Evolutionary conservation across 495 filamentous ascomycete genomes (phyloP).

Genomic region (Penicillium crystallinum): DNA sequence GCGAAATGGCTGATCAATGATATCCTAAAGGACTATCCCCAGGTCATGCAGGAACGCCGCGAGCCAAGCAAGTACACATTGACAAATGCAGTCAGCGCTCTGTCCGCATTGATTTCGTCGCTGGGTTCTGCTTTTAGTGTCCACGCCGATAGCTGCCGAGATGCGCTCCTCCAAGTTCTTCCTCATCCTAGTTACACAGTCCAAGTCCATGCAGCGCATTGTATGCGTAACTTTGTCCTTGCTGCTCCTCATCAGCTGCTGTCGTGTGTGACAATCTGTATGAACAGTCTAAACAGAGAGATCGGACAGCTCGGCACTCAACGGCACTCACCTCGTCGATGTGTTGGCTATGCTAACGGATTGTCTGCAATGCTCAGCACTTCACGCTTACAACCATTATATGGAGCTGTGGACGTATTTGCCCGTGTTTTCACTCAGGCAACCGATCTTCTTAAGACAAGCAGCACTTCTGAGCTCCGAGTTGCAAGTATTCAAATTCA

Average conservation of each 20-base stretch:
- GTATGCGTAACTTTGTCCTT: constrained; percentile 78
- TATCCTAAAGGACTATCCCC: constrained; percentile 89
- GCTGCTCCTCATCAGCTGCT: constrained; percentile 89
- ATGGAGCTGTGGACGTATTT: constrained; percentile 93
- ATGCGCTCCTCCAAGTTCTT: constrained; percentile 83
- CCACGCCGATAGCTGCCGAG: constrained; percentile 75
- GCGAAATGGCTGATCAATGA: constrained; percentile 80
- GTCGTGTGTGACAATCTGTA: constrained; percentile 87
- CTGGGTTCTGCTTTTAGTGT: constrained; percentile 75
- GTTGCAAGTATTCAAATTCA: constrained; percentile 93
- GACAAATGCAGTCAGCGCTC: constrained; percentile 69
- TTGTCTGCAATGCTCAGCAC: constrained; percentile 89
- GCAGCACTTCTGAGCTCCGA: constrained; percentile 83
- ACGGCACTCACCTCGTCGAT: constrained; percentile 75
- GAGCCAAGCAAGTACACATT: constrained; percentile 87
- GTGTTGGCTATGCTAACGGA: constrained; percentile 89
- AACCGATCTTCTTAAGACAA: constrained; percentile 87
- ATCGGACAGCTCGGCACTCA: constrained; percentile 68
- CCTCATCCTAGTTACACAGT: constrained; percentile 96
- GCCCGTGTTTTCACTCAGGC: constrained; percentile 86
- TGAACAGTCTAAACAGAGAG: constrained; percentile 92
- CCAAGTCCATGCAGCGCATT: constrained; percentile 80
- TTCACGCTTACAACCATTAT: constrained; percentile 79
- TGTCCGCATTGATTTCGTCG: constrained; percentile 71
- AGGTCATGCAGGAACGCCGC: constrained; percentile 82